phyloP scores from a whole-genome alignment of 495 filamentous ascomycete genomes.

The Ramalina peruviana region DNA sequence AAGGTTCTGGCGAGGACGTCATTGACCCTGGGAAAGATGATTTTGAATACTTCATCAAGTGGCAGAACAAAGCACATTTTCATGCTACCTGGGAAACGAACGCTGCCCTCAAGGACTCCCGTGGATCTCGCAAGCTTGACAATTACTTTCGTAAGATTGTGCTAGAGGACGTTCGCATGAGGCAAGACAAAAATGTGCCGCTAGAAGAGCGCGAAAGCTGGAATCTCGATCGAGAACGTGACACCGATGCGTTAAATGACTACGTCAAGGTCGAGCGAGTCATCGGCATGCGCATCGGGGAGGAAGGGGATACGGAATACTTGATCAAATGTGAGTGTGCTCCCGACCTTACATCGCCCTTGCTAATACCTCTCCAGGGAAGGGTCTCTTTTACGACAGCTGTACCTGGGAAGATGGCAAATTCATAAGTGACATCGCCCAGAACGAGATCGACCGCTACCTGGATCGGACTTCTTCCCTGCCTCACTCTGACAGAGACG shows the following conservation, averaged over 20 bases:
- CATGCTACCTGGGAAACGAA: conserved; percentile 89
- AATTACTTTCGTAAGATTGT: conserved; percentile 84
- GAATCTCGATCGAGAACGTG: conserved; percentile 75
- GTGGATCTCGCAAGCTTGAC: conserved; percentile 73
- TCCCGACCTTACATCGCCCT: conserved; percentile 1
- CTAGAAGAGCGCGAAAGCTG: conserved; percentile 85
- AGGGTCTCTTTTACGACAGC: conserved; percentile 72
- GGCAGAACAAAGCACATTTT: conserved; percentile 87
- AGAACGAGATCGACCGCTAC: conserved; percentile 81
- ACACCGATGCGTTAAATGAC: conserved; percentile 68
- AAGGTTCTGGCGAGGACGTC: conserved; percentile 40
- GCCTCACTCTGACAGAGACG: conserved; percentile 58
- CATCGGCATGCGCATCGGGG: conserved; percentile 62
- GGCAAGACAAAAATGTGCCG: conserved; percentile 52
- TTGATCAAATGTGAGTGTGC: conserved; percentile 67
- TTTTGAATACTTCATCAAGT: conserved; percentile 94
- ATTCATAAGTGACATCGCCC: conserved; percentile 60
- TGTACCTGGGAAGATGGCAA: conserved; percentile 87
- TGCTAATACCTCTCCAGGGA: conserved; percentile 31
- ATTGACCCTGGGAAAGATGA: conserved; percentile 53
- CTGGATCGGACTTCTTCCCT: conserved; percentile 63
- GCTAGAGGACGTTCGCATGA: conserved; percentile 55
- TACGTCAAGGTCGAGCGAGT: conserved; percentile 86
- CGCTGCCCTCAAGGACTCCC: conserved; percentile 48
- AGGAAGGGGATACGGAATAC: conserved; percentile 61